These are phyloP conservation scores for Podosphaera fusca DNA, from an alignment of 2,329 filamentous ascomycete genomes.

Conservation along the genomic window DNA sequence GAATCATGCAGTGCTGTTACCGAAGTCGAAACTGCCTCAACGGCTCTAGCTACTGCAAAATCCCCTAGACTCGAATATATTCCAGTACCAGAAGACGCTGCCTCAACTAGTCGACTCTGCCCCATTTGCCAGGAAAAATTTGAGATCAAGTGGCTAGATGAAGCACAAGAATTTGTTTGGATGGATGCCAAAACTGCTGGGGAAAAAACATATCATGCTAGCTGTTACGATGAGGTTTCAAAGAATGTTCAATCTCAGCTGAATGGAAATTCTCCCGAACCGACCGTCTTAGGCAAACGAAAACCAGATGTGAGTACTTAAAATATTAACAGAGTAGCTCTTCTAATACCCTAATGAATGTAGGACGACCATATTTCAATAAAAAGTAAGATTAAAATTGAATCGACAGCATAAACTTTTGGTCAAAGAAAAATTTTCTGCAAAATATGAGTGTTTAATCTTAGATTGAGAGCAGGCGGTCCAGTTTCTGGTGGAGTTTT, in stretches of 20 bases:
- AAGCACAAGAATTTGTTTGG: slow-evolving; percentile 93
- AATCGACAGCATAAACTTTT: slow-evolving; percentile 5
- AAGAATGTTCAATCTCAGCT: slow-evolving; percentile 31
- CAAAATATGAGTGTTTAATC: not conserved
- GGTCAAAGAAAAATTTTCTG: not conserved
- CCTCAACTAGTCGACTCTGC: slow-evolving; percentile 54
- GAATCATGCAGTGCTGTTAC: slow-evolving; percentile 19
- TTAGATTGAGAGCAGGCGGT: not conserved
- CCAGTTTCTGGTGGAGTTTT: not conserved
- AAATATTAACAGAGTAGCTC: not conserved
- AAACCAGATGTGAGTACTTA: slow-evolving; percentile 37
- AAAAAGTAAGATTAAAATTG: slow-evolving; percentile 14
- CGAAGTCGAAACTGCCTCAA: slow-evolving; percentile 1
- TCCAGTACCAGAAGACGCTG: slow-evolving; percentile 57
- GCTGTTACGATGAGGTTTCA: slow-evolving; percentile 64
- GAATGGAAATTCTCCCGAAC: slow-evolving; percentile 21
- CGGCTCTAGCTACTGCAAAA: slow-evolving; percentile 17
- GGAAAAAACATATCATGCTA: slow-evolving; percentile 67
- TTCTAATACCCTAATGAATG: not conserved
- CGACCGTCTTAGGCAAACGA: slow-evolving; percentile 43
- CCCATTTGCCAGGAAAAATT: slow-evolving; percentile 94
- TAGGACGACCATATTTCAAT: slow-evolving; percentile 13
- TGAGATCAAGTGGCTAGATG: slow-evolving; percentile 75
- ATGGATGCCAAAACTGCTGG: slow-evolving; percentile 65
- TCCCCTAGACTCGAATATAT: slow-evolving; percentile 45